These are phyloP conservation scores for Phaeosphaeria sp. DNA, from an alignment of 2,329 filamentous ascomycete genomes.

Conservation along the genomic window DNA sequence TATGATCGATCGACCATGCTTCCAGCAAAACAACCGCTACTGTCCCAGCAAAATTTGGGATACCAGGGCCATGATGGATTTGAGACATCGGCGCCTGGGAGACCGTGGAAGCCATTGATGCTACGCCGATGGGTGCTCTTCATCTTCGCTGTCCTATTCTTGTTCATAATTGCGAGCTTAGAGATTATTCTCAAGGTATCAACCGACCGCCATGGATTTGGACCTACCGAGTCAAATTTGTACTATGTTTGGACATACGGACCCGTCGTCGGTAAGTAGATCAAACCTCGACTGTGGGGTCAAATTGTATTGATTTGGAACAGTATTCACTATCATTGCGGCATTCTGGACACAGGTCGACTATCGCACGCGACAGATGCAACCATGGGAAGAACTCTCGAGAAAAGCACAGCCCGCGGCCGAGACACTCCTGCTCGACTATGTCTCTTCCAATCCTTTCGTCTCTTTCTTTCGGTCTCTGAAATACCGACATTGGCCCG, in stretches of 20 bases:
- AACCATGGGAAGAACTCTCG: conserved; percentile 10
- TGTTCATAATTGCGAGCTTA: conserved; percentile 4
- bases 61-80: not conserved
- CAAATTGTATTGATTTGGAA: not conserved
- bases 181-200: conserved; percentile 7
- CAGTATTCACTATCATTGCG: conserved; percentile 13
- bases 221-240: not conserved
- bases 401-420: conserved; percentile 2
- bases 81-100: not conserved
- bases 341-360: conserved; percentile 14
- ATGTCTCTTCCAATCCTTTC: conserved; percentile 5
- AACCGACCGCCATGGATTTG: conserved; percentile 4
- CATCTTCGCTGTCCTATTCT: not conserved
- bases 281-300: not conserved
- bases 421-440: conserved; percentile 13
- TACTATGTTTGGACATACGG: conserved; percentile 16
- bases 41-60: not conserved
- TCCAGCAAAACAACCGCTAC: not conserved
- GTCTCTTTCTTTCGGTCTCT: not conserved
- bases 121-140: conserved; percentile 6
- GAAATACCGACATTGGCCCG: not conserved
- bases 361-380: conserved; percentile 6
- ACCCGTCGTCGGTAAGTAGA: conserved; percentile 9
- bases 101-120: conserved; percentile 7
- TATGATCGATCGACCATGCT: not conserved